Evolutionary conservation across 495 filamentous ascomycete species (phyloP), one percentile per base, ranked within the genome.

Genomic region (Aspergillus sparsus): DNA sequence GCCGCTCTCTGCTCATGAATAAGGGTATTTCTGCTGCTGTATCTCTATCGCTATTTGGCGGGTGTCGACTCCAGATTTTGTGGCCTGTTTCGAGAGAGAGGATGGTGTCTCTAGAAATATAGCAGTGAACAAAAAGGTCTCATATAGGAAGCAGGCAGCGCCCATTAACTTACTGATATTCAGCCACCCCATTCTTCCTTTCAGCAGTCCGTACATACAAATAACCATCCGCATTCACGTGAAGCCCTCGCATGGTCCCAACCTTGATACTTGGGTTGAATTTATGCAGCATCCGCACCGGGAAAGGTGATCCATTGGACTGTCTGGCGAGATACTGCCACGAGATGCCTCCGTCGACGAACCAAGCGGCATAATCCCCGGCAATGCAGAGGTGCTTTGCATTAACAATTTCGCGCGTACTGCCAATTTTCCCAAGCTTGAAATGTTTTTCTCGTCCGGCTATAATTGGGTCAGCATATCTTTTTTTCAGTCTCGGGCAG

Each of bases 151-250:
- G n/a, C n/a, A 41, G 9, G 1, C 13, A 1, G 9, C 13, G 37
- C 13, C 9, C 37, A 1, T 9, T 41, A 9, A 1, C 37, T 41
- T 41, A 41, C 37, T 41, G 37, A 13, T 41, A 41, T 41, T 41
- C 37, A 41, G 13, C 37, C 9, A 41, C 37, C 1, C 13, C 37
- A 41, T 13, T 13, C 13, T 1, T 41, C 37, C 37, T 41, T 41
- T 41, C 37, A 41, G 37, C 13, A 41, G 37, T 3, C 37, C 37
- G 37, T 13, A 41, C 37, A 41, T 9, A 41, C 2, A 41, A 41
- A 41, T 41, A 41, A 41, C 37, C 37, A 41, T 41, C 37, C 9
- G 37, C 37, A 41, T 41, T 41, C 37, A 41, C 37, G 37, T 41
- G 37, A 41, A 41, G 37, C 9, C 37, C 37, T 3, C 13, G 37